Evolutionary conservation across 192 early-diverging fungal genomes (phyloP).

Genomic region (Coemansia sp.): DNA sequence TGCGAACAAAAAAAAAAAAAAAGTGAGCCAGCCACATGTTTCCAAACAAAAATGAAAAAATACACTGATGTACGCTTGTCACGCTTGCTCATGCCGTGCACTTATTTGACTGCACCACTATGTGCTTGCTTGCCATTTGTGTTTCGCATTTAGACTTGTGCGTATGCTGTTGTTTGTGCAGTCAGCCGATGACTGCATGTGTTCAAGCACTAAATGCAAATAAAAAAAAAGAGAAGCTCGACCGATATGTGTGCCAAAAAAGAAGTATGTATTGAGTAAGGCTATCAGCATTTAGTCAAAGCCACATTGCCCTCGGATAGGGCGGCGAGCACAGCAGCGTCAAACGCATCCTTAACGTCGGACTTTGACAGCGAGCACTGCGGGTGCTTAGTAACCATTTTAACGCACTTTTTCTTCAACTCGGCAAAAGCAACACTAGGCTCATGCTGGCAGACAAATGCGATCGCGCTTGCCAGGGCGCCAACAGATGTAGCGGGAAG

Average conservation of each 20-base stretch:
- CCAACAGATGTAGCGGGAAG: slow-evolving; percentile 16
- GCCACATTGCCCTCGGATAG: slow-evolving; percentile 20
- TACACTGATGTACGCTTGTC: no score
- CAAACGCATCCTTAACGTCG: slow-evolving; percentile 31
- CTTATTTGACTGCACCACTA: neutral
- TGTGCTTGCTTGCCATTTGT: neutral
- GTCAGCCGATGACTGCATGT: no score
- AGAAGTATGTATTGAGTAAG: no score
- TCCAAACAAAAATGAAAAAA: no score
- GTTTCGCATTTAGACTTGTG: neutral
- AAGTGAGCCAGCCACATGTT: neutral
- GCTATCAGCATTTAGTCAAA: slow-evolving; percentile 4
- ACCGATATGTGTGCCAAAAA: no score
- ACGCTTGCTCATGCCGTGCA: no score
- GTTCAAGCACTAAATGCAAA: no score
- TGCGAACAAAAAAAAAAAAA: no score
- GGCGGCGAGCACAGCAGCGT: slow-evolving; percentile 31
- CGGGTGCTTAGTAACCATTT: slow-evolving; percentile 32
- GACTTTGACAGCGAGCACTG: slow-evolving; percentile 22
- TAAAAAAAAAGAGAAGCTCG: no score
- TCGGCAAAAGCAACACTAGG: slow-evolving; percentile 12
- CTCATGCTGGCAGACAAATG: slow-evolving; percentile 3
- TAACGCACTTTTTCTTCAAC: slow-evolving; percentile 36
- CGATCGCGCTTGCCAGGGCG: slow-evolving; percentile 32
- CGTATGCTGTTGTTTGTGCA: no score